Percentiles rank a stretch among this genome's conserved stretches.
Conservation (phyloP, 148 eudicot genomes). For the Dysphania ambrosioides region DNA sequence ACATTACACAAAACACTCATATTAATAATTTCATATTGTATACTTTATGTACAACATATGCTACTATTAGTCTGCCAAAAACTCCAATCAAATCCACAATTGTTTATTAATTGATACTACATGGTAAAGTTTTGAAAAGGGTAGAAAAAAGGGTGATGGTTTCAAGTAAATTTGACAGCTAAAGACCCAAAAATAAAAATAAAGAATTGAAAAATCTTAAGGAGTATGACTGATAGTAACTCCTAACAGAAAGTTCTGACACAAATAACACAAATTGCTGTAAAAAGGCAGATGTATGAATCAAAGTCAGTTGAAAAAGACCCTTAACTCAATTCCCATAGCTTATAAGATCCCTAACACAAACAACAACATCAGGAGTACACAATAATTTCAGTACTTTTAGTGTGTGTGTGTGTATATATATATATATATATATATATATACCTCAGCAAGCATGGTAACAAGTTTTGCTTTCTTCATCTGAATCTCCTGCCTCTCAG, state of each 20-base stretch:
- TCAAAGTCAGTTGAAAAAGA: slow-evolving; percentile 37
- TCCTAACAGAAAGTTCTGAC: slow-evolving; percentile 38
- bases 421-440: background rate
- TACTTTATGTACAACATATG: background rate
- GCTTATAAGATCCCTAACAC: slow-evolving; percentile 14
- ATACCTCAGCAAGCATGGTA: slow-evolving; percentile 90
- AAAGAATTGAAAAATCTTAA: background rate
- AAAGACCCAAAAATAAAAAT: background rate
- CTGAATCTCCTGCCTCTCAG: slow-evolving; percentile 76
- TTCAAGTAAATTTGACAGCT: slow-evolving; percentile 17
- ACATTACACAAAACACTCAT: background rate
- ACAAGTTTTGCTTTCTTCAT: slow-evolving; percentile 76
- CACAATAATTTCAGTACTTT: background rate
- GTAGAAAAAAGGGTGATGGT: background rate
- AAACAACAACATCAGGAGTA: background rate
- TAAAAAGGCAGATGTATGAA: slow-evolving; percentile 26
- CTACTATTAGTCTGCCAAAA: background rate
- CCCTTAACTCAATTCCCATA: slow-evolving; percentile 26
- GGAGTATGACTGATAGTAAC: slow-evolving; percentile 32
- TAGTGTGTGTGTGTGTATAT: too few relatives aligned
- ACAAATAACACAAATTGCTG: slow-evolving; percentile 22
- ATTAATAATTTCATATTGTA: background rate
- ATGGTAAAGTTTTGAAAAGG: too few relatives aligned
- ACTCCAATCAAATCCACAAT: background rate
- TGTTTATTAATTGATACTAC: too few relatives aligned